These are phyloP conservation scores for Sphagnurus paluster DNA, from an alignment of 1,284 basidiomycete species.

Conservation along the genomic window DNA sequence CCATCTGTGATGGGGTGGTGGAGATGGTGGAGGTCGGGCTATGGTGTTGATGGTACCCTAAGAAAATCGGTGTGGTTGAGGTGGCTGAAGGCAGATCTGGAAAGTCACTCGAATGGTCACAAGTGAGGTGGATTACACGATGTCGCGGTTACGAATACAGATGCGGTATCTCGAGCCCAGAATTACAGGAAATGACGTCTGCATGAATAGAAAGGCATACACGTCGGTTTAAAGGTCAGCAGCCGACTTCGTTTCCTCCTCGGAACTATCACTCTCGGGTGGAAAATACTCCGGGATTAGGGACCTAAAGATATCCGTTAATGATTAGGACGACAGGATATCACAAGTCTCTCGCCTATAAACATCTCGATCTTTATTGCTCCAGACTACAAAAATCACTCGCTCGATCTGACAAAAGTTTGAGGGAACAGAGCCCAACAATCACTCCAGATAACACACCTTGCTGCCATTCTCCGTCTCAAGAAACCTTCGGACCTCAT, in stretches of 20 bases:
- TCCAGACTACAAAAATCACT: constrained; percentile 76
- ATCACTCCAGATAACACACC: constrained; percentile 34
- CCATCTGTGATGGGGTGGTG: neutral
- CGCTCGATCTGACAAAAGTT: constrained; percentile 55
- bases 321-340: neutral
- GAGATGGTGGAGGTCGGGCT: neutral
- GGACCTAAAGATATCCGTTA: constrained; percentile 35
- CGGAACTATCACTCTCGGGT: constrained; percentile 21
- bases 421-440: neutral
- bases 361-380: constrained; percentile 57
- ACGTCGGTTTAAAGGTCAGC: neutral
- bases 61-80: neutral
- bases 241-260: neutral
- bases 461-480: constrained; percentile 52
- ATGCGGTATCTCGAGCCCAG: neutral
- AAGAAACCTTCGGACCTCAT: constrained; percentile 55
- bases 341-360: constrained; percentile 56
- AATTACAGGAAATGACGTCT: too few relatives aligned
- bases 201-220: too few relatives aligned
- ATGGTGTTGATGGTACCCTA: constrained; percentile 12
- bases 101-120: constrained; percentile 9
- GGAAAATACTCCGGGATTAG: constrained; percentile 69
- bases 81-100: constrained; percentile 1
- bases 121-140: constrained; percentile 9
- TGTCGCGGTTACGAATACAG: constrained; percentile 9